Evolutionary conservation across 345 rosid genomes (phyloP).

Genomic region (Trapa incisa): DNA sequence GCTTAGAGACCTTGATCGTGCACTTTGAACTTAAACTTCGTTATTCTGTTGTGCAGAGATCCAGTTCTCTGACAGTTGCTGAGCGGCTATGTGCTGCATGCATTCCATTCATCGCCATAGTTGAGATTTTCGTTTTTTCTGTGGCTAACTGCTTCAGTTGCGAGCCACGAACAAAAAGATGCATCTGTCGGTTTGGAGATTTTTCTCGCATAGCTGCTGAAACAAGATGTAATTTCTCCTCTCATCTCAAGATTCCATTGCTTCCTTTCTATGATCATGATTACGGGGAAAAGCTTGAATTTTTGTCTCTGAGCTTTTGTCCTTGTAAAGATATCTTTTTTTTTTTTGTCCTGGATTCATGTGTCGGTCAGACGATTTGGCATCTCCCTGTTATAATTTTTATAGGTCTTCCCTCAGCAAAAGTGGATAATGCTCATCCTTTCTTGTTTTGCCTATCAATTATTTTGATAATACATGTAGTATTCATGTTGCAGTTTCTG

Average conservation of each 20-base stretch:
- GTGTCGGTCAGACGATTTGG: too few species aligned
- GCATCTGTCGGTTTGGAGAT: slow-evolving; percentile 17
- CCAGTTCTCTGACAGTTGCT: slow-evolving; percentile 17
- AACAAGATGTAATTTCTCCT: slow-evolving; percentile 10
- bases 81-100: slow-evolving; percentile 23
- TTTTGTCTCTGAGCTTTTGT: too few species aligned
- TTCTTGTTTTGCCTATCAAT: neutral
- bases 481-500: slow-evolving; percentile 29
- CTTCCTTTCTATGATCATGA: neutral
- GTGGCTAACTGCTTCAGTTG: slow-evolving; percentile 24
- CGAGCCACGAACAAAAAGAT: slow-evolving; percentile 11
- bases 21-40: neutral
- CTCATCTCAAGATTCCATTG: neutral
- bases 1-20: neutral
- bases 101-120: slow-evolving; percentile 16
- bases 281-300: too few species aligned
- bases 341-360: too few species aligned
- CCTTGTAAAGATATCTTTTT: too few species aligned
- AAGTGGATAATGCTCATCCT: neutral
- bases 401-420: neutral
- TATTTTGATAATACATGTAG: neutral
- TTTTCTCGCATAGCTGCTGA: slow-evolving; percentile 21
- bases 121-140: slow-evolving; percentile 16
- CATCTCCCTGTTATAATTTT: neutral
- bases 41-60: slow-evolving; percentile 6